A percentile compares a stretch with the other conserved stretches of the same genome.
These are phyloP conservation scores for Zoysia japonica DNA, from an alignment of 176 grass and related monocot genomes.

Conservation along the genomic window DNA sequence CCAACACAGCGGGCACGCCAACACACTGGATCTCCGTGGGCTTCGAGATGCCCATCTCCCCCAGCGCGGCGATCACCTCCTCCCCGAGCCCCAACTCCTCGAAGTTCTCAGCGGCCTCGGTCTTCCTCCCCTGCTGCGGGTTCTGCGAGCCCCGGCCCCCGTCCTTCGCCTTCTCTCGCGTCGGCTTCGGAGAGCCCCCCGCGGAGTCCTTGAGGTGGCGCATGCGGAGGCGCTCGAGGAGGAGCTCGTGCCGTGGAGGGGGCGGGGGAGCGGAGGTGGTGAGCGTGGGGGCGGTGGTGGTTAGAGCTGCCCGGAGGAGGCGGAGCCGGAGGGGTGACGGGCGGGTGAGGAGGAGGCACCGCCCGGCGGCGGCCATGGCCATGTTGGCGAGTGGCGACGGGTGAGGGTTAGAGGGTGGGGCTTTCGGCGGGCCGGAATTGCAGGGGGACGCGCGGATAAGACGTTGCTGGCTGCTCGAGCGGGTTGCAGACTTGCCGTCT, in stretches of 20 bases:
- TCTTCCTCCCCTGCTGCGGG: constrained; percentile 33
- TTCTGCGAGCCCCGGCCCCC: constrained; percentile 28
- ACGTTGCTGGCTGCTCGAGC: neutral
- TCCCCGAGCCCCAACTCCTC: constrained; percentile 65
- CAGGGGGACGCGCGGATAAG: constrained; percentile 32
- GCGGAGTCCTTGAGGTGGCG: constrained; percentile 77
- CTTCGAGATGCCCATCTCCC: constrained; percentile 72
- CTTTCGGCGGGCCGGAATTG: constrained; percentile 12
- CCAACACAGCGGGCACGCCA: constrained; percentile 67
- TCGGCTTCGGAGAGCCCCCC: constrained; percentile 3
- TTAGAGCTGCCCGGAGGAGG: constrained; percentile 44
- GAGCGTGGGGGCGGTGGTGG: constrained; percentile 34
- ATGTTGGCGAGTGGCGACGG: constrained; percentile 19
- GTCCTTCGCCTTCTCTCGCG: constrained; percentile 23
- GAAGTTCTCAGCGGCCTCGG: constrained; percentile 52
- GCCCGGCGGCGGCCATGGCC: constrained; percentile 52
- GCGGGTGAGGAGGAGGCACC: constrained; percentile 59
- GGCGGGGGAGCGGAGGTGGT: constrained; percentile 21
- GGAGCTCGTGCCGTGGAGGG: constrained; percentile 63
- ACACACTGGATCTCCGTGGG: constrained; percentile 95
- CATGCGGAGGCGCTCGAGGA: constrained; percentile 80
- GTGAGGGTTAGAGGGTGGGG: constrained; percentile 29
- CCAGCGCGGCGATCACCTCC: constrained; percentile 62
- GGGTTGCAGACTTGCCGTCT: neutral
- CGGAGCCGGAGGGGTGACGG: constrained; percentile 44